phyloP scores from a whole-genome alignment of 202 grass and related monocot species.

The Carex arenaria region DNA sequence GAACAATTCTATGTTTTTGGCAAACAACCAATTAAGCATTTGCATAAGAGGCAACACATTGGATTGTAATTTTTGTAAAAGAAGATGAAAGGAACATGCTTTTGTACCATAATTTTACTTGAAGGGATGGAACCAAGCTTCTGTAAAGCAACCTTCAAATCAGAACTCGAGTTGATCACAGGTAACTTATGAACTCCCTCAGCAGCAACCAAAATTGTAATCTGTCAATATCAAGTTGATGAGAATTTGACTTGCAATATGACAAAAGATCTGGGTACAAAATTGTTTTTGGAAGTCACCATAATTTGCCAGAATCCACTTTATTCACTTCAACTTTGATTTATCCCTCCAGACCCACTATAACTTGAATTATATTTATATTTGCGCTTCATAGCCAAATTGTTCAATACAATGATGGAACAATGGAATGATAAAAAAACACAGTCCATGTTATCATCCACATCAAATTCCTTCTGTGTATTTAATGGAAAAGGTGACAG shows the following conservation, averaged over 20 bases:
- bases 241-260: background rate
- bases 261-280: background rate
- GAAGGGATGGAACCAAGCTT: conserved; percentile 79
- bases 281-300: background rate
- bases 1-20: background rate
- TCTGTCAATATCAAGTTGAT: conserved; percentile 29
- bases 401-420: background rate
- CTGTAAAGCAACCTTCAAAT: conserved; percentile 80
- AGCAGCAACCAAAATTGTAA: conserved; percentile 85
- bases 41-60: background rate
- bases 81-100: conserved; percentile 8
- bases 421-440: background rate
- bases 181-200: conserved; percentile 86
- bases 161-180: conserved; percentile 69
- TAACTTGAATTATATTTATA: background rate
- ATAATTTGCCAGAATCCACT: background rate
- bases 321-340: background rate
- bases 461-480: background rate
- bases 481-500: background rate
- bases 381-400: background rate
- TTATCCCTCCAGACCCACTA: background rate
- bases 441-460: background rate
- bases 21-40: background rate
- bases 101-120: conserved; percentile 78
- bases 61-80: background rate